Base-by-base conservation (phyloP, 805 yeast genomes). In the Teunomyces pallodes region DNA sequence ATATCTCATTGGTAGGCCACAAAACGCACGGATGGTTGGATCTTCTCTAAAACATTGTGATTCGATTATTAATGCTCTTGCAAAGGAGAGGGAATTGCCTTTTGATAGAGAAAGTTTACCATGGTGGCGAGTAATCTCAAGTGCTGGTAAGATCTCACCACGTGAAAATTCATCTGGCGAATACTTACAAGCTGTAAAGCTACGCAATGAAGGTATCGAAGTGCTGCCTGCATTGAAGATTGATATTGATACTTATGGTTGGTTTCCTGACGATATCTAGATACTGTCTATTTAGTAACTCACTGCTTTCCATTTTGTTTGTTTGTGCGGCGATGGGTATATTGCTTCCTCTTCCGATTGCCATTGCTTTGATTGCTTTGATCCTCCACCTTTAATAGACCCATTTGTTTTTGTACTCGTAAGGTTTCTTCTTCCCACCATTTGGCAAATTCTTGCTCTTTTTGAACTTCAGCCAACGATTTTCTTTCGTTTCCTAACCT, bases 381-480 rank as follows among this genome's bases (percentile, higher is more conserved):
- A 27, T 16, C 35, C 28, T 46, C 27, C 32, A 27, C 32, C 16
- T 27, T 26, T 42, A 33, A 32, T 30, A 28, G 24, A 14, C 44
- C 51, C 65, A 69, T 58, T 52, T 63, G 67, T 43, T 57, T 60
- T 60, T 86, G 92, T 6, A 85, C 86, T 45, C 77, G 72, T n/a
- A 73, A 72, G 46, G 89, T 76, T 59, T 90, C 96, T 54, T 80
- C 82, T 32, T 80, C 86, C 91, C 96, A 90, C 97, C 97, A 90
- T 50, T 70, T 77, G 27, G 84, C 90, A 70, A 90, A 90, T 59
- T 84, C 90, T 58, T 87, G 88, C 53, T 90, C 96, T 54, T 84
- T 84, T 59, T 84, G 85, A 41, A 86, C 78, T 49, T 90, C 96
- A 41, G 80, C 83, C 38, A 87, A 64, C 1, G 87, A 74, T 46